These are phyloP conservation scores for Nannochloris sp. DNA, from an alignment of 139 green algal species.

Conservation along the genomic window DNA sequence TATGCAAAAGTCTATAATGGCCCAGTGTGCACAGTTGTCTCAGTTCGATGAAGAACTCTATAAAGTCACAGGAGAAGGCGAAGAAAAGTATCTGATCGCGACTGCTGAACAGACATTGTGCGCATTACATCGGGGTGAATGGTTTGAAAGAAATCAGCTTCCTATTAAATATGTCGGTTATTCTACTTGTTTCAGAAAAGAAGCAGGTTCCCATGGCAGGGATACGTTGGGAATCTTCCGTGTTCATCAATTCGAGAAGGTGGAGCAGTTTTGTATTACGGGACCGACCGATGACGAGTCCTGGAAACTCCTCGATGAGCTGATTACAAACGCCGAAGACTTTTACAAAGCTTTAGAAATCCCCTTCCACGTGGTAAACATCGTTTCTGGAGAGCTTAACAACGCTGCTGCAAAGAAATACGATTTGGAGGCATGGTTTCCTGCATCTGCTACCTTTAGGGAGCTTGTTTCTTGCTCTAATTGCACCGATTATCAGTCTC, in stretches of 20 bases:
- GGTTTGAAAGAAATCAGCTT: slow-evolving; percentile 85
- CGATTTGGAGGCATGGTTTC: slow-evolving; percentile 99
- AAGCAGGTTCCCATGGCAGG: slow-evolving; percentile 89
- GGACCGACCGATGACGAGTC: slow-evolving; percentile 69
- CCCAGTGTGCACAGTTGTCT: slow-evolving; percentile 93
- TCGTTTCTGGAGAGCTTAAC: slow-evolving; percentile 96
- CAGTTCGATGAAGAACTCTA: slow-evolving; percentile 99
- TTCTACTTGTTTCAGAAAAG: slow-evolving; percentile 99
- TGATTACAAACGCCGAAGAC: slow-evolving; percentile 88
- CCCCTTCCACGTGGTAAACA: slow-evolving; percentile 95
- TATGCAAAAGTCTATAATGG: slow-evolving; percentile 93
- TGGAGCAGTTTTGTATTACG: slow-evolving; percentile 97
- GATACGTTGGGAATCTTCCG: slow-evolving; percentile 84
- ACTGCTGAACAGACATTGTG: slow-evolving; percentile 98
- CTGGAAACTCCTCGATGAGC: slow-evolving; percentile 95
- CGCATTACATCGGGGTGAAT: slow-evolving; percentile 83
- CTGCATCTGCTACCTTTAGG: slow-evolving; percentile 75
- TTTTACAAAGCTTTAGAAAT: slow-evolving; percentile 68
- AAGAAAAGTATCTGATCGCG: slow-evolving; percentile 99
- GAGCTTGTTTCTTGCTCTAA: slow-evolving; percentile 99
- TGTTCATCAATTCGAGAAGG: slow-evolving; percentile 98
- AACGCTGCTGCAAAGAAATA: slow-evolving; percentile 99
- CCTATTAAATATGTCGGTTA: slow-evolving; percentile 87
- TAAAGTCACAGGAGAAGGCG: slow-evolving; percentile 82
- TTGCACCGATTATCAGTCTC: slow-evolving; percentile 92